These are phyloP conservation scores for Barbarea vulgaris DNA, from an alignment of 345 rosid species.

Conservation along the genomic window DNA sequence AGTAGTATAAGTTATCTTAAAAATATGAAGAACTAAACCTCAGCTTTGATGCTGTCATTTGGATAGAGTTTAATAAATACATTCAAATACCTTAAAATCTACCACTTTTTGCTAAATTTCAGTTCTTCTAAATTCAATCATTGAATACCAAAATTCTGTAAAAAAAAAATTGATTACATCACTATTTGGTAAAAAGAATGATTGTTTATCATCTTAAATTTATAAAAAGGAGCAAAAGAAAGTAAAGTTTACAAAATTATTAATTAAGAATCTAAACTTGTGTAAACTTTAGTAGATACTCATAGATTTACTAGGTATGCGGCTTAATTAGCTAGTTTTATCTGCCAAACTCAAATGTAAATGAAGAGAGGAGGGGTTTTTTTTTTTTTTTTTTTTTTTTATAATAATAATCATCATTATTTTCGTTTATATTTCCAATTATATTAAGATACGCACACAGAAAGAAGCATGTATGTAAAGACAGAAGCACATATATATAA, in stretches of 20 bases:
- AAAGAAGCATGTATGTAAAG: slow-evolving; percentile 30
- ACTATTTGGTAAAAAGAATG: too few relatives aligned
- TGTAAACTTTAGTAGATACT: neutral
- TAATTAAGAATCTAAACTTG: neutral
- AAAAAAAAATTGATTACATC: too few relatives aligned
- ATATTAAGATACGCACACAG: neutral
- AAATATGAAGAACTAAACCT: too few relatives aligned
- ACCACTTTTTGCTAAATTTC: too few relatives aligned
- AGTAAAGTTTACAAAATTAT: neutral
- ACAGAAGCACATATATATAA: slow-evolving; percentile 40
- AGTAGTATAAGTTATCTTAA: too few relatives aligned
- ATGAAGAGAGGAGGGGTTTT: slow-evolving; percentile 1
- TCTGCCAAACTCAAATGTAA: slow-evolving; percentile 13
- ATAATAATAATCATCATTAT: too few relatives aligned
- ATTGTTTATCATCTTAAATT: neutral
- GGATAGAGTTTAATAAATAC: too few relatives aligned
- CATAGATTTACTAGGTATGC: neutral
- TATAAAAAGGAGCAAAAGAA: neutral
- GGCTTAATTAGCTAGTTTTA: slow-evolving; percentile 14
- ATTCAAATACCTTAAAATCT: too few relatives aligned
- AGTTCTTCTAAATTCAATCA: too few relatives aligned
- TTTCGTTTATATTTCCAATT: neutral
- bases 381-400: neutral
- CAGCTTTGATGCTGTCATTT: too few relatives aligned
- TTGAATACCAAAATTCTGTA: too few relatives aligned